Evolutionary conservation across 257 asterid genomes (phyloP), one percentile per base, ranked within the genome.

Genomic region (Leptodermis oblonga): DNA sequence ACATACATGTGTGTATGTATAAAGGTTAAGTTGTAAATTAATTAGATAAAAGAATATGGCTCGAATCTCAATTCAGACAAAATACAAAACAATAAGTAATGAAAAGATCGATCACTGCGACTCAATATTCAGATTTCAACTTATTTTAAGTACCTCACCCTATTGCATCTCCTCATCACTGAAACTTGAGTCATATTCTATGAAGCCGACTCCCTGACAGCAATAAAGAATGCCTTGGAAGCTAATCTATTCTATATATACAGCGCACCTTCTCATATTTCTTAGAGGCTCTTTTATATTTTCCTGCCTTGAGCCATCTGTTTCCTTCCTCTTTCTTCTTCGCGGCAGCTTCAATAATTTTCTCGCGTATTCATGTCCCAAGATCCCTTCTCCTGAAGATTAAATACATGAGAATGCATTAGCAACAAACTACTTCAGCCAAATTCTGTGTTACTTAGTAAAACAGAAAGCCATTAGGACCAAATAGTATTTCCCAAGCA

Each of bases 311-410:
- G 61, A 80, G 85, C 86, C 80, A 78, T 43, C 20, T 36, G 68
- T 87, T 85, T 26, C 90, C 90, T 68, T 85, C 87, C 55, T 85
- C 90, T 70, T 87, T 87, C 69, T 85, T 83, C 80, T 72, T 85
- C 28, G 76, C 81, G 0, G 94, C 82, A 66, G 86, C 82, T 41
- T 81, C 73, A 7, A 85, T 70, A 73, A n/a, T 85, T 87, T 17
- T 87, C 94, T 42, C 81, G 81, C 6, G 78, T 59, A 39, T 46
- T 80, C 87, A 87, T 71, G 37, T 84, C 87, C 93, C 93, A 87
- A 37, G 93, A 84, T 67, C 85, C 93, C 76, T 80, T 87, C 65
- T 87, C 93, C 93, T 87, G 73, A 56, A 42, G 18, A 25, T 30
- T 64, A 54, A 63, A 4, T 30, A 26, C 42, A 61, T 69, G 61